Evolutionary conservation across 148 eudicot genomes (phyloP), one percentile per base, ranked within the genome.

Genomic region (Silene conica): DNA sequence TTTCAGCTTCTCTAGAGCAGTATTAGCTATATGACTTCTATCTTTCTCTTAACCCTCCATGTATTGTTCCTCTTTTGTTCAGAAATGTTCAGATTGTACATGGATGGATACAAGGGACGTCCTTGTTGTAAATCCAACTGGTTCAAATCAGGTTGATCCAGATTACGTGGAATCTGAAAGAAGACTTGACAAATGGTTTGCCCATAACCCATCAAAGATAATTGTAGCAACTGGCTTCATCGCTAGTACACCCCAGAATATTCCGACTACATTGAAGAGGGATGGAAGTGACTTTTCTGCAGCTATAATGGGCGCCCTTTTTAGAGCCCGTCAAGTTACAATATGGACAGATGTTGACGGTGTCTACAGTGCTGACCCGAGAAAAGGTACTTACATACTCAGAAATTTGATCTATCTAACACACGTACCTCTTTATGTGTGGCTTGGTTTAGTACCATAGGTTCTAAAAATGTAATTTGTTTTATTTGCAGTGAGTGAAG

Each of bases 331-430:
- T 67, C 94, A 92, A 85, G 96, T 96, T 77, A 96, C 99, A 70
- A 96, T 96, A 63, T 96, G 99, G 99, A 96, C 99, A 12, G 99
- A 96, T 83, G 99, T 96, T 70, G 89, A 96, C 80, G 99, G 99
- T 66, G 94, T 96, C 8, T 96, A 89, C 71, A 96, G 96, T 85
- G 99, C 99, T 59, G 99, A 96, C 73, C 99, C 99, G 67, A 87
- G 99, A 77, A 96, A 96, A 96, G 99, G 99, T 96, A 73, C 82
- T 76, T 76, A 43, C 28, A 34, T 79, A 1, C 38, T 23, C 46
- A 34, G 72, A 69, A 50, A 22, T 48, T 50, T 43, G 70, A 14
- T 69, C 60, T 25, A 43, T 41, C 68, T 18, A 8, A 67, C 22
- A 48, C 72, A 50, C 41, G 12, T 22, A 38, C 48, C 14, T 34